Conservation (phyloP, 1,284 basidiomycete genomes). For the Mycena citricolor region DNA sequence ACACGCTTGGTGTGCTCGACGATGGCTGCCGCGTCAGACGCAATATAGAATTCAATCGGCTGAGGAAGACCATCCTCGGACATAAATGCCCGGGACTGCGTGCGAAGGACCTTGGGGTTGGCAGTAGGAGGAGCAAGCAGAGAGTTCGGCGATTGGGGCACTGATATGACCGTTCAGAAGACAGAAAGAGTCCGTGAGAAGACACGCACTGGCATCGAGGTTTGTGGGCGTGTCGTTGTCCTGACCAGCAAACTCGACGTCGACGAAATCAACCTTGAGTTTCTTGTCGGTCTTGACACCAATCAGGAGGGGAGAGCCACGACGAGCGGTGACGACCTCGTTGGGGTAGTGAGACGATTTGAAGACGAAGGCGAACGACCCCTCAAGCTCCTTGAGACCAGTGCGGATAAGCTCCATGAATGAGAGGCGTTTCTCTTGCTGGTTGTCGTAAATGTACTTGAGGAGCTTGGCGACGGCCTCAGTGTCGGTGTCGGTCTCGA, state of each 20-base stretch:
- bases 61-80: constrained; percentile 98
- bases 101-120: constrained; percentile 85
- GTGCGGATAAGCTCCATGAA: constrained; percentile 95
- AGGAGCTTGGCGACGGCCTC: constrained; percentile 95
- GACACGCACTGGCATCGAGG: constrained; percentile 56
- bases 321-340: constrained; percentile 93
- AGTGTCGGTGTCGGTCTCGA: constrained; percentile 97
- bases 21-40: constrained; percentile 95
- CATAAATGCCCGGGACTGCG: constrained; percentile 97
- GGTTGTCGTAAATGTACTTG: constrained; percentile 97
- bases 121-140: constrained; percentile 77
- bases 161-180: neutral
- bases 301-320: constrained; percentile 95
- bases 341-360: constrained; percentile 97
- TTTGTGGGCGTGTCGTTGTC: constrained; percentile 65
- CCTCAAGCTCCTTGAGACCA: constrained; percentile 97
- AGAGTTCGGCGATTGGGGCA: constrained; percentile 48
- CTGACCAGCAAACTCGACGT: constrained; percentile 88
- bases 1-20: constrained; percentile 99
- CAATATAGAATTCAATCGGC: constrained; percentile 99
- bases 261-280: constrained; percentile 99
- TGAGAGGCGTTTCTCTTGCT: constrained; percentile 83
- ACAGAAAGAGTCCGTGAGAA: constrained; percentile 20
- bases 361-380: constrained; percentile 99
- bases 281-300: constrained; percentile 99